These are phyloP conservation scores for Chrysoporthe cubensis DNA, from an alignment of 2,329 filamentous ascomycete species.

Conservation along the genomic window DNA sequence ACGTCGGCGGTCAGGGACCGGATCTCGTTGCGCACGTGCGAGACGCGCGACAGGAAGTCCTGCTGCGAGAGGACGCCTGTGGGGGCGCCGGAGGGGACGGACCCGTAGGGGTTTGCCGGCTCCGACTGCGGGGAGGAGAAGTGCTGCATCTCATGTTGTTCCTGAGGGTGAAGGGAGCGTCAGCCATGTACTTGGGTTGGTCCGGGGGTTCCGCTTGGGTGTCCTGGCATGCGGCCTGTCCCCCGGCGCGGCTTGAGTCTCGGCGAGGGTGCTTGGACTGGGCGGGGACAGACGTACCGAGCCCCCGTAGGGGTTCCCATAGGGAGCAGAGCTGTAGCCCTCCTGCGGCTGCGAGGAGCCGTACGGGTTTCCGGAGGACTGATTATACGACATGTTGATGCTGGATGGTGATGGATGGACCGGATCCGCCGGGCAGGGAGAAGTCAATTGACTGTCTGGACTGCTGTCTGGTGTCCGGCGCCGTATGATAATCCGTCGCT, in stretches of 20 bases:
- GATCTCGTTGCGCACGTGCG: slow-evolving; percentile 70
- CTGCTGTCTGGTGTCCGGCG: background rate
- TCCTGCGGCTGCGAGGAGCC: slow-evolving; percentile 34
- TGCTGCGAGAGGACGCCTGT: slow-evolving; percentile 58
- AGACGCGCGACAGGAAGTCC: slow-evolving; percentile 71
- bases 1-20: slow-evolving; percentile 68
- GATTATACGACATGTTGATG: slow-evolving; percentile 34
- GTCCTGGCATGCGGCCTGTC: background rate
- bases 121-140: slow-evolving; percentile 44
- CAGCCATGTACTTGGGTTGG: background rate
- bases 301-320: slow-evolving; percentile 9
- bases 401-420: slow-evolving; percentile 27
- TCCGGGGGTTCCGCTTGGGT: background rate
- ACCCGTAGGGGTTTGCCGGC: slow-evolving; percentile 34
- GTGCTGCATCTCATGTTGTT: slow-evolving; percentile 58
- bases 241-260: background rate
- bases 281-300: slow-evolving; percentile 32
- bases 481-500: background rate
- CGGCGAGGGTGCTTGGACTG: background rate
- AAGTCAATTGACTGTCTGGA: slow-evolving; percentile 20
- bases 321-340: slow-evolving; percentile 21
- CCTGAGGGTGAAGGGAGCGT: slow-evolving; percentile 33
- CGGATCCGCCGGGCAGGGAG: slow-evolving; percentile 34
- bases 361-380: slow-evolving; percentile 32
- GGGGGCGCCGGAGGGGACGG: slow-evolving; percentile 17